Evolutionary conservation across 2,329 filamentous ascomycete genomes (phyloP).

Genomic region (Penicillium vulpinum): DNA sequence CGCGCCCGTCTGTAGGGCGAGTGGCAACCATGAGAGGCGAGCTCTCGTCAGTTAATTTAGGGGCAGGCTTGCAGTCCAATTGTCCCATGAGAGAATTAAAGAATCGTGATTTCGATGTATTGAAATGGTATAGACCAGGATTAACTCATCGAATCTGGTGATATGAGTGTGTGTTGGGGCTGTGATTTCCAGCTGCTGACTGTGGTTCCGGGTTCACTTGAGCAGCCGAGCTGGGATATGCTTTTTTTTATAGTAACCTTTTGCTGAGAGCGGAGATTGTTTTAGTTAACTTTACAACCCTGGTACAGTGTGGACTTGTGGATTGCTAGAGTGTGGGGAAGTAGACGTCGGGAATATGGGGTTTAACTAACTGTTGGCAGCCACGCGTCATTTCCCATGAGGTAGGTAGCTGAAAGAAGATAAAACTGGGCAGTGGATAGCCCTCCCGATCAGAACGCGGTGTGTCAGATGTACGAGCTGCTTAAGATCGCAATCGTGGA

Average conservation of each 20-base stretch:
- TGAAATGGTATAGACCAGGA: background rate
- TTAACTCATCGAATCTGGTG: background rate
- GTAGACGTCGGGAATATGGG: background rate
- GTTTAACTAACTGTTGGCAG: background rate
- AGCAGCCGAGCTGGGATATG: background rate
- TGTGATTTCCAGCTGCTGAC: background rate
- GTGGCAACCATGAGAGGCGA: slow-evolving; percentile 33
- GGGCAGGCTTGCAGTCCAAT: background rate
- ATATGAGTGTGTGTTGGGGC: background rate
- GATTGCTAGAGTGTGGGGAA: background rate
- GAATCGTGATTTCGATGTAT: background rate
- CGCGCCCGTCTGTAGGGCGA: background rate
- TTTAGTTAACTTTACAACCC: background rate
- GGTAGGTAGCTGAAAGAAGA: background rate
- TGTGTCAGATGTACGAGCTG: background rate
- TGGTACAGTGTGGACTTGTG: background rate
- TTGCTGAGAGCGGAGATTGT: too few species aligned
- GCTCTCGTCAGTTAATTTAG: slow-evolving; percentile 20
- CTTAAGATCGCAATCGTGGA: background rate
- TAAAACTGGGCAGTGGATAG: background rate
- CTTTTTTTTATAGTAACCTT: background rate
- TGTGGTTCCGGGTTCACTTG: background rate
- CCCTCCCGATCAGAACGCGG: background rate
- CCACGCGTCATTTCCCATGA: background rate
- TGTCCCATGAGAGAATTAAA: background rate